These are phyloP conservation scores for Lachnellula suecica DNA, from an alignment of 2,329 filamentous ascomycete species.

Conservation along the genomic window DNA sequence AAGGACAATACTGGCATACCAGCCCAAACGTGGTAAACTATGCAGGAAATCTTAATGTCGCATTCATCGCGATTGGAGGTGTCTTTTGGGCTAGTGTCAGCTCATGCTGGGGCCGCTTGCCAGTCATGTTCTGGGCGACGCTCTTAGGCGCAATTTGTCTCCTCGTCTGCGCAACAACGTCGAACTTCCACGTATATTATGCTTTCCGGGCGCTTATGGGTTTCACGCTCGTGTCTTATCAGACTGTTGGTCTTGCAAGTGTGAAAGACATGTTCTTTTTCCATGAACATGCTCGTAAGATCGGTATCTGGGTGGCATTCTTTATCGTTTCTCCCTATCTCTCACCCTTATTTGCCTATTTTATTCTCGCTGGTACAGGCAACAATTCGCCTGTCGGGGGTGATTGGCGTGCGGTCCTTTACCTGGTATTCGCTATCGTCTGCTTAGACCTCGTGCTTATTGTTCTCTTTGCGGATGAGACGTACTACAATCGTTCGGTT, in stretches of 20 bases:
- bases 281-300: constrained; percentile 52
- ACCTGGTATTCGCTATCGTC: constrained; percentile 43
- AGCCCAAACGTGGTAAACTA: constrained; percentile 39
- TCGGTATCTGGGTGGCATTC: constrained; percentile 46
- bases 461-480: constrained; percentile 45
- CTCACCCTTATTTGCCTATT: constrained; percentile 45
- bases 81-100: no score
- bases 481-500: constrained; percentile 46
- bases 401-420: constrained; percentile 49
- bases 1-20: constrained; percentile 37
- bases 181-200: constrained; percentile 26
- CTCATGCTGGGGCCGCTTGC: no score
- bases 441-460: constrained; percentile 39
- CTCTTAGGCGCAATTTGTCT: constrained; percentile 32
- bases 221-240: constrained; percentile 30
- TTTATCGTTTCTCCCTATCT: constrained; percentile 43
- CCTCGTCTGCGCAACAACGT: constrained; percentile 38
- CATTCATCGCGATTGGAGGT: constrained; percentile 42
- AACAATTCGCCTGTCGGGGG: no score
- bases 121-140: constrained; percentile 42
- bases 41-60: constrained; percentile 39
- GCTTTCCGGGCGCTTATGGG: constrained; percentile 27
- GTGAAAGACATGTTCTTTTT: constrained; percentile 61
- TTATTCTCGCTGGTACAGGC: constrained; percentile 42
- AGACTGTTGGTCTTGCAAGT: constrained; percentile 48